Percentiles rank a stretch among this genome's conserved stretches.
These are phyloP conservation scores for Leucoagaricus sp. DNA, from an alignment of 1,284 basidiomycete genomes.

Conservation along the genomic window DNA sequence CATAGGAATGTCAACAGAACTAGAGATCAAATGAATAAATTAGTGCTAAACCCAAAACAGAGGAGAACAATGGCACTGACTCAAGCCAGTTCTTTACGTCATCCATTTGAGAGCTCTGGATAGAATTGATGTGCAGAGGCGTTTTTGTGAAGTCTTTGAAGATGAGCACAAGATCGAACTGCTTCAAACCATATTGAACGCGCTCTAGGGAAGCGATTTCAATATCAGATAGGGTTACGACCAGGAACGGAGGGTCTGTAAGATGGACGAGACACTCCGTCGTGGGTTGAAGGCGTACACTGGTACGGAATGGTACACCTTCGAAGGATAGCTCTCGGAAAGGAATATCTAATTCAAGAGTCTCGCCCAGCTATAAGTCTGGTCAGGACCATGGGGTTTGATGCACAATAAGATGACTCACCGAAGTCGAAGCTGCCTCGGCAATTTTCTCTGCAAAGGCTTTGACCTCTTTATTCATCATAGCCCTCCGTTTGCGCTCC, in stretches of 20 bases:
- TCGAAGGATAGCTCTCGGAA: conserved; percentile 98
- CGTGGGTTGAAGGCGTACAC: conserved; percentile 93
- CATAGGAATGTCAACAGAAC: conserved; percentile 95
- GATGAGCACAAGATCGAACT: conserved; percentile 97
- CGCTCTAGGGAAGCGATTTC: conserved; percentile 97
- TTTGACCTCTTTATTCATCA: conserved; percentile 96
- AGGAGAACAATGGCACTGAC: conserved; percentile 47
- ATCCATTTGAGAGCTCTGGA: conserved; percentile 88
- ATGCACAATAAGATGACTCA: conserved; percentile 35
- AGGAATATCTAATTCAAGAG: conserved; percentile 93
- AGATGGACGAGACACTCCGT: conserved; percentile 97
- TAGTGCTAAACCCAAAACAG: conserved; percentile 9
- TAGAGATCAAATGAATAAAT: conserved; percentile 31
- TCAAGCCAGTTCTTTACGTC: conserved; percentile 99
- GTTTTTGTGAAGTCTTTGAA: conserved; percentile 95
- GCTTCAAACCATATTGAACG: conserved; percentile 95
- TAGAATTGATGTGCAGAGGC: conserved; percentile 94
- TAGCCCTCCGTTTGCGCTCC: conserved; percentile 86
- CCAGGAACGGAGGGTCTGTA: conserved; percentile 94
- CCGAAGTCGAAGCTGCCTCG: conserved; percentile 78
- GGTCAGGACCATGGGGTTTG: conserved; percentile 16
- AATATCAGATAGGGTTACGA: conserved; percentile 93
- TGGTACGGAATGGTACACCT: conserved; percentile 95
- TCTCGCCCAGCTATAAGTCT: conserved; percentile 66
- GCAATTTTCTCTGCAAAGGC: conserved; percentile 92